phyloP scores from a whole-genome alignment of 306 rosid species.

The Cicer chorassanicum region DNA sequence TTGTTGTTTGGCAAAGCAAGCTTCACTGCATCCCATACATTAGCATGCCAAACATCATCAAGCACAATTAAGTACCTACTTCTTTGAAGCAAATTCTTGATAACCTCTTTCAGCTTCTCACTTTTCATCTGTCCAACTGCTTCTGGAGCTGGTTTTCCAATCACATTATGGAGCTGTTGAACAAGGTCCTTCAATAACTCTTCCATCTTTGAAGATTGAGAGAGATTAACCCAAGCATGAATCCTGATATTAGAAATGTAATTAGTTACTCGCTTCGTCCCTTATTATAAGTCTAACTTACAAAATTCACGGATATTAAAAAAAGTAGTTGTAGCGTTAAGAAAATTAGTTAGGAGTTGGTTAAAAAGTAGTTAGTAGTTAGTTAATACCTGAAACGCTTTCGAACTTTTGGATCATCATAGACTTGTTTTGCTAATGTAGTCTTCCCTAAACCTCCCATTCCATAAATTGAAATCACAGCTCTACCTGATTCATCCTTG shows the following conservation, averaged over 20 bases:
- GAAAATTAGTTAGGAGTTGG: too few species aligned
- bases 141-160: constrained; percentile 57
- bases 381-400: constrained; percentile 37
- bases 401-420: constrained; percentile 56
- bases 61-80: constrained; percentile 60
- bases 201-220: constrained; percentile 42
- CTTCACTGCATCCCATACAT: constrained; percentile 58
- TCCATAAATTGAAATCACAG: constrained; percentile 56
- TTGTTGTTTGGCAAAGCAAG: constrained; percentile 53
- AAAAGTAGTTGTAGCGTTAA: too few species aligned
- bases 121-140: constrained; percentile 48
- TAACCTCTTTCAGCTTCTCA: constrained; percentile 42
- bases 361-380: too few species aligned
- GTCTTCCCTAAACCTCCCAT: constrained; percentile 72
- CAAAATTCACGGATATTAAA: too few species aligned
- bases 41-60: constrained; percentile 57
- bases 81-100: constrained; percentile 51
- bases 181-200: constrained; percentile 55
- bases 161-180: constrained; percentile 54
- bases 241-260: constrained; percentile 9
- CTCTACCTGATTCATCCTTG: constrained; percentile 47
- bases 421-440: constrained; percentile 61
- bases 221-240: constrained; percentile 60
- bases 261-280: too few species aligned
- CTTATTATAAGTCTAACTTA: too few species aligned